Percentiles rank a stretch among this genome's conserved stretches.
These are phyloP conservation scores for Tylopilus sp. DNA, from an alignment of 768 basidiomycete species.

Conservation along the genomic window DNA sequence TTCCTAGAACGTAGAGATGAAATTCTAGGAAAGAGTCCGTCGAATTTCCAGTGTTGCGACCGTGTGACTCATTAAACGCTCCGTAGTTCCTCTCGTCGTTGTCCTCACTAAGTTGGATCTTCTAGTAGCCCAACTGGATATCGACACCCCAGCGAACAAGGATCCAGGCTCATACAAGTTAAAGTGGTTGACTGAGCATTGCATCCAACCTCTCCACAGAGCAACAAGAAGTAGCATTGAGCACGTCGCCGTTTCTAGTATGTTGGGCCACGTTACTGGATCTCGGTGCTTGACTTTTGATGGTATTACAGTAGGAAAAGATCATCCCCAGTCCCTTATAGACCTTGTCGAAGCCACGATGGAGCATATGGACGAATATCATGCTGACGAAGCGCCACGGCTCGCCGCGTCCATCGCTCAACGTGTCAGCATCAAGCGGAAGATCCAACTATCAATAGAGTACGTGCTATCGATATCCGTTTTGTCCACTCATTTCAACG, in stretches of 20 bases:
- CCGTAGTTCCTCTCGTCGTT: slow-evolving; percentile 10
- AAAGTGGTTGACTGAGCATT: neutral
- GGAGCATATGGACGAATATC: slow-evolving; percentile 3
- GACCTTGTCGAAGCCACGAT: neutral
- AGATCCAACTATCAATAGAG: slow-evolving; percentile 13
- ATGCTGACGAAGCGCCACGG: slow-evolving; percentile 10
- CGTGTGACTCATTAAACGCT: neutral
- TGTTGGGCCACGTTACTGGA: neutral
- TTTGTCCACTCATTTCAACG: neutral
- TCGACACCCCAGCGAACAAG: neutral
- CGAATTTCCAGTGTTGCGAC: neutral
- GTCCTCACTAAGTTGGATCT: slow-evolving; percentile 17
- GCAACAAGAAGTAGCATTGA: slow-evolving; percentile 1
- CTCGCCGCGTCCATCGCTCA: slow-evolving; percentile 13
- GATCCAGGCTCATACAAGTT: neutral
- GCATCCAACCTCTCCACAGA: neutral
- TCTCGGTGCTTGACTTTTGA: neutral
- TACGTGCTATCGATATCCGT: neutral
- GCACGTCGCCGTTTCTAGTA: slow-evolving; percentile 9
- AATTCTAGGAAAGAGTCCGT: slow-evolving; percentile 8
- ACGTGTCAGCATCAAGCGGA: slow-evolving; percentile 14
- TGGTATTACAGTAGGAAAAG: neutral
- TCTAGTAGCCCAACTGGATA: slow-evolving; percentile 1
- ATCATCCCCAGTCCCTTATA: slow-evolving; percentile 4
- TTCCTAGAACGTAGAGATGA: slow-evolving; percentile 5